Percentiles rank a stretch among this genome's conserved stretches.
Conservation (phyloP, 495 filamentous ascomycete species). For the Tetracladium marchalianum region DNA sequence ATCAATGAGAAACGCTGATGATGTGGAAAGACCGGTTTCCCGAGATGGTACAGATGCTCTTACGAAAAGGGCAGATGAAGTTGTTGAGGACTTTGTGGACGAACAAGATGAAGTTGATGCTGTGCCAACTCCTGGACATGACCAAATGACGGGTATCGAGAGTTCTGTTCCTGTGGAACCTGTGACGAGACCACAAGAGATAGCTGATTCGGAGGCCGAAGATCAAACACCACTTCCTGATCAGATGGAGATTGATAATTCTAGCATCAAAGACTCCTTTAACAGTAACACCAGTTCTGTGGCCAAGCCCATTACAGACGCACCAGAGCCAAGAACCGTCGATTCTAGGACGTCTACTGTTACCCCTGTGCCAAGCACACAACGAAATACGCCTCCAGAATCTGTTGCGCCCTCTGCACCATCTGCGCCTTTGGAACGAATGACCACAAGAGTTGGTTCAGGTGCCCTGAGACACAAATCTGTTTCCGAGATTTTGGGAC, state of each 20-base stretch:
- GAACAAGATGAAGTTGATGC: slow-evolving; percentile 11
- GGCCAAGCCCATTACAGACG: slow-evolving; percentile 5
- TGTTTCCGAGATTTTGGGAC: slow-evolving; percentile 62
- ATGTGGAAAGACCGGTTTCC: neutral
- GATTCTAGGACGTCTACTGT: slow-evolving; percentile 16
- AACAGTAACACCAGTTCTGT: slow-evolving; percentile 10
- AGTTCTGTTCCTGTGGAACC: neutral
- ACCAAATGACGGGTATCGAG: slow-evolving; percentile 1
- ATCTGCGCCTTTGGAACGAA: slow-evolving; percentile 37
- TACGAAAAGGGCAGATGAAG: slow-evolving; percentile 10
- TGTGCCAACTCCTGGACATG: slow-evolving; percentile 4
- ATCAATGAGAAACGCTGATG: neutral
- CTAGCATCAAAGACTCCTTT: slow-evolving; percentile 17
- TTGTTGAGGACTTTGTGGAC: slow-evolving; percentile 11
- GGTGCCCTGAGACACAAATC: slow-evolving; percentile 62
- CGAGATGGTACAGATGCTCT: neutral
- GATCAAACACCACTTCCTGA: slow-evolving; percentile 3
- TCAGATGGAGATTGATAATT: slow-evolving; percentile 14
- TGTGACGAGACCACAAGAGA: slow-evolving; percentile 3
- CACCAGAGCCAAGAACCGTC: slow-evolving; percentile 6
- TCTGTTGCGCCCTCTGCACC: slow-evolving; percentile 14
- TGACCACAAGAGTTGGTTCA: slow-evolving; percentile 55
- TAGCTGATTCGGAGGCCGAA: slow-evolving; percentile 16
- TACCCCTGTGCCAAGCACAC: slow-evolving; percentile 11
- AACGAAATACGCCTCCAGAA: slow-evolving; percentile 8